Base-by-base conservation (phyloP, 2,329 filamentous ascomycete species). In the Cladosporium halotolerans region DNA sequence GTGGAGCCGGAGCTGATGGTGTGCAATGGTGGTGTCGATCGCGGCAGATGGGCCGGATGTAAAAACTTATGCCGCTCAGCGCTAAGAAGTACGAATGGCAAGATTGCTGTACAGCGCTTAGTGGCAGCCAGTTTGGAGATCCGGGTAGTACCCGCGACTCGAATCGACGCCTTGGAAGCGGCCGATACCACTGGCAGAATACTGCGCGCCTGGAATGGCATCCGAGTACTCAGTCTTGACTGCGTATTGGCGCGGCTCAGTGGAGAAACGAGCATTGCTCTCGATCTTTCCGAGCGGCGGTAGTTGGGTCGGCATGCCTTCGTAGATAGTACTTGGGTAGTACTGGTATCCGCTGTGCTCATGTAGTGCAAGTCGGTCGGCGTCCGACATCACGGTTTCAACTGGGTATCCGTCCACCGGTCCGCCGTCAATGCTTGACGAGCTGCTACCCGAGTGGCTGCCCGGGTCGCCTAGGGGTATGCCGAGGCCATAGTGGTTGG, bases 131-230 rank as follows among this genome's bases (percentile, higher is more conserved):
- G 70, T 63, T 51, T 70, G 68, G 23, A 76, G 63, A 45, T 75
- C 71, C 11, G 72, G 73, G 54, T 73, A 76, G 57, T 72, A 75
- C 28, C 74, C 74, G 18, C 72, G 72, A 57, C 73, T 76, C 11
- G 68, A 69, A 43, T 74, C 72, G 58, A 75, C 70, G 52, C 74
- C 74, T 57, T 75, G 71, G 56, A 72, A 76, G 7, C 73, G 66
- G 23, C 72, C 68, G 56, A 73, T 71, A 19, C 65, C 62, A n/a
- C 70, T 70, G 7, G 68, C 62, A 11, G 66, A 63, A 18, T 63
- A 61, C 9, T 58, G 53, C 10, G 62, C 55, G 16, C 64, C 64
- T 5, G 55, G 64, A 55, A 58, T 63, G 5, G 69, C 62, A 32
- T 72, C 70, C 3, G 65, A 59, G 56, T 67, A 72, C 54, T 76